phyloP scores from a whole-genome alignment of 2,329 filamentous ascomycete species.

The Exophiala dermatitidis region DNA sequence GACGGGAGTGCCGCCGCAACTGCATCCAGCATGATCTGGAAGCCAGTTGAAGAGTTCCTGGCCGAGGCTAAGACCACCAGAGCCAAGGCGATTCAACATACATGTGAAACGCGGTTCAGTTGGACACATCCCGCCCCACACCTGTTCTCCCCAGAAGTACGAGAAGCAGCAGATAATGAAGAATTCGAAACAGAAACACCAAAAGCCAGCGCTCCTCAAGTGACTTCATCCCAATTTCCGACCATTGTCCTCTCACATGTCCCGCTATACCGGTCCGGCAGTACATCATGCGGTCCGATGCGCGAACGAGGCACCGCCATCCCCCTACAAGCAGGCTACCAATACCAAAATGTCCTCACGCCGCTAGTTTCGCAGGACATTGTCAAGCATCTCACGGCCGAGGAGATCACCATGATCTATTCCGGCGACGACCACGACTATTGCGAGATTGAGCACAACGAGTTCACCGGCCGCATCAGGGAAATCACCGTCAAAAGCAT shows the following conservation, averaged over 20 bases:
- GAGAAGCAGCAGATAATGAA: not conserved
- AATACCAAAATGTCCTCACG: slow-evolving; percentile 91
- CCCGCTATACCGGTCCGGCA: slow-evolving; percentile 72
- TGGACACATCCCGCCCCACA: slow-evolving; percentile 5
- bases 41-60: slow-evolving; percentile 69
- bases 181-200: not conserved
- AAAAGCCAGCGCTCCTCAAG: not conserved
- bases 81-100: slow-evolving; percentile 47
- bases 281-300: slow-evolving; percentile 78
- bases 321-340: slow-evolving; percentile 69
- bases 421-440: slow-evolving; percentile 98
- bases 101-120: slow-evolving; percentile 12
- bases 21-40: slow-evolving; percentile 58
- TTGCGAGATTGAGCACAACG: slow-evolving; percentile 76
- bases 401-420: slow-evolving; percentile 74
- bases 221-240: slow-evolving; percentile 49
- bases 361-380: slow-evolving; percentile 68
- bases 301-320: slow-evolving; percentile 81
- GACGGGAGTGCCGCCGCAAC: slow-evolving; percentile 34
- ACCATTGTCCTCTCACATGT: slow-evolving; percentile 88
- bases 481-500: slow-evolving; percentile 96
- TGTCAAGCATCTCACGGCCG: slow-evolving; percentile 61
- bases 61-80: slow-evolving; percentile 58
- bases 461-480: slow-evolving; percentile 53
- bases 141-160: slow-evolving; percentile 6